A percentile compares a stretch with the other conserved stretches of the same genome.
Evolutionary conservation across 306 rosid species (phyloP).

Genomic region (Quercus ilex): DNA sequence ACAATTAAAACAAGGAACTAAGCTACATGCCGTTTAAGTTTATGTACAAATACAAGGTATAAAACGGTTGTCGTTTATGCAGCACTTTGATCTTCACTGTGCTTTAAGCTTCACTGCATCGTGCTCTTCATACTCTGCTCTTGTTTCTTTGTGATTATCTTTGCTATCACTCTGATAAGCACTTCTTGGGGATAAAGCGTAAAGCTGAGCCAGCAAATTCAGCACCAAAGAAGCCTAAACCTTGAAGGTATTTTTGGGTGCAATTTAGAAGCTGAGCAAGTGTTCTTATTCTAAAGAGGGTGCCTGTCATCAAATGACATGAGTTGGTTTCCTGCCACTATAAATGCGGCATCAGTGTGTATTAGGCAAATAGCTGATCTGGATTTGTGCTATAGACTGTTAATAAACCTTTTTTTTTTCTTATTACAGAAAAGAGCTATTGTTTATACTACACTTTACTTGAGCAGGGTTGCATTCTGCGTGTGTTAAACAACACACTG

Average conservation of each 20-base stretch:
- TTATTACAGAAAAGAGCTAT: not conserved
- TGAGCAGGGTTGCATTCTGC: not conserved
- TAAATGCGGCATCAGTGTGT: not conserved
- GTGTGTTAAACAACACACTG: not conserved
- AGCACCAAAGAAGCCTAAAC: slow-evolving; percentile 58
- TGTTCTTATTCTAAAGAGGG: not conserved
- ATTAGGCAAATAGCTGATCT: not conserved
- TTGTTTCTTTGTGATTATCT: too few relatives aligned
- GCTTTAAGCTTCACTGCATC: too few relatives aligned
- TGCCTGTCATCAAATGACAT: not conserved
- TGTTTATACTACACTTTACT: not conserved
- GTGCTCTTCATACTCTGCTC: too few relatives aligned
- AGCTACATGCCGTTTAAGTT: too few relatives aligned
- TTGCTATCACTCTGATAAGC: too few relatives aligned
- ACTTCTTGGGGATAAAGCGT: slow-evolving; percentile 90
- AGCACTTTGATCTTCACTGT: too few relatives aligned
- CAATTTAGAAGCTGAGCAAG: not conserved
- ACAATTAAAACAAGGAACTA: too few relatives aligned
- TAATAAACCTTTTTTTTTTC: not conserved
- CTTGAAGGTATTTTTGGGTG: slow-evolving; percentile 30
- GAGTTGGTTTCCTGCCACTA: not conserved
- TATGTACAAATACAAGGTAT: too few relatives aligned
- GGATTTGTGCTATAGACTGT: not conserved
- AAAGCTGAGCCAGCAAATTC: slow-evolving; percentile 57
- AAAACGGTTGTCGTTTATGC: too few relatives aligned